A percentile compares a stretch with the other conserved stretches of the same genome.
phyloP scores from a whole-genome alignment of 495 filamentous ascomycete genomes.

The Aspergillus bertholletiae region DNA sequence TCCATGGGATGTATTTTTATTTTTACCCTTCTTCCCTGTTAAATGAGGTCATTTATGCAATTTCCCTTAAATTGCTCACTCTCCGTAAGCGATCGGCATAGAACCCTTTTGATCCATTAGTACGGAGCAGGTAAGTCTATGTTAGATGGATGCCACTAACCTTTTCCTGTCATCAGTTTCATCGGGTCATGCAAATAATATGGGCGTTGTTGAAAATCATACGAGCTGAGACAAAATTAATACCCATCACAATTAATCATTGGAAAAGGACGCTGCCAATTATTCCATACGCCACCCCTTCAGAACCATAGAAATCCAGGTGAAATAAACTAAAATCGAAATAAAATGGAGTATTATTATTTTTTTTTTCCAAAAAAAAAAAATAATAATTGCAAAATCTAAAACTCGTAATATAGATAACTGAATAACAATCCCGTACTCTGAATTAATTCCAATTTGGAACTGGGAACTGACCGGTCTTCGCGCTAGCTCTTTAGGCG shows the following conservation, averaged over 20 bases:
- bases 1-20: too few species aligned
- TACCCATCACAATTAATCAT: background rate
- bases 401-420: background rate
- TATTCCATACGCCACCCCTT: background rate
- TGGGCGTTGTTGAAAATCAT: background rate
- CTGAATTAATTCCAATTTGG: conserved; percentile 1
- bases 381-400: background rate
- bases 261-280: background rate
- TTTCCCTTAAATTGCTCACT: too few species aligned
- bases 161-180: background rate
- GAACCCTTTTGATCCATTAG: background rate
- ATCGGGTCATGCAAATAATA: background rate
- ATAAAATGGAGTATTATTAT: background rate
- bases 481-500: conserved; percentile 13
- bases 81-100: background rate
- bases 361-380: background rate
- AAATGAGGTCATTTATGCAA: too few species aligned
- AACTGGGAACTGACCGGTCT: conserved; percentile 11
- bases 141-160: background rate
- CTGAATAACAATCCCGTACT: too few species aligned
- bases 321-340: background rate
- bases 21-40: too few species aligned
- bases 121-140: too few species aligned
- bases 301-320: background rate
- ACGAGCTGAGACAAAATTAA: background rate